A percentile compares a stretch with the other conserved stretches of the same genome.
Evolutionary conservation across 1,284 basidiomycete genomes (phyloP).

Genomic region (Vanrija sp.): DNA sequence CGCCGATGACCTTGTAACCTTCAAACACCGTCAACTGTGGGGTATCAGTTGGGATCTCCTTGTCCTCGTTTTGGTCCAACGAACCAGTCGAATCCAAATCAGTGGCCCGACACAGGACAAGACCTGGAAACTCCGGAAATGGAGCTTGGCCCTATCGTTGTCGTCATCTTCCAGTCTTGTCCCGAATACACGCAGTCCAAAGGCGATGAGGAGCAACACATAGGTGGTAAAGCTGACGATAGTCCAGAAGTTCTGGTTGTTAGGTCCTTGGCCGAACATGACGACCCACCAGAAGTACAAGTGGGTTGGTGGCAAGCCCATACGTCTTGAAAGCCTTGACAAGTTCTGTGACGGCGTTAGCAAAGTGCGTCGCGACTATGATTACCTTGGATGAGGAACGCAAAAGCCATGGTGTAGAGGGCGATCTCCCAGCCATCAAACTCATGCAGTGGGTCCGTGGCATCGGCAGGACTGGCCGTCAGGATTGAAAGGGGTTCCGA

Average conservation of each 20-base stretch:
- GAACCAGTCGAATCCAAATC: conserved; percentile 83
- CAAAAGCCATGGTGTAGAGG: conserved; percentile 69
- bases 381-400: conserved; percentile 73
- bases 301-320: conserved; percentile 33
- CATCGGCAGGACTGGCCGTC: conserved; percentile 27
- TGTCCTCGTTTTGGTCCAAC: conserved; percentile 27
- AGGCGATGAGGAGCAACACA: conserved; percentile 65
- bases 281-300: conserved; percentile 34
- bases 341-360: conserved; percentile 23
- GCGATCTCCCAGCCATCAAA: conserved; percentile 73
- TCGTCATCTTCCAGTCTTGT: conserved; percentile 52
- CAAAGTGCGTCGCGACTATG: neutral
- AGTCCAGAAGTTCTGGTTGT: conserved; percentile 63
- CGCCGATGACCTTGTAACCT: conserved; percentile 61
- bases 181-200: conserved; percentile 67
- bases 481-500: neutral
- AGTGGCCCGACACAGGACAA: conserved; percentile 80
- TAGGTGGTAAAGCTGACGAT: conserved; percentile 68
- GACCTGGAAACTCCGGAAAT: conserved; percentile 76
- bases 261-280: conserved; percentile 51
- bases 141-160: conserved; percentile 46
- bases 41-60: neutral
- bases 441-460: conserved; percentile 40
- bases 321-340: conserved; percentile 57
- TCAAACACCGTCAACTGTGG: conserved; percentile 40